Evolutionary conservation across 768 basidiomycete species (phyloP).

Genomic region (Rhodocollybia butyracea): DNA sequence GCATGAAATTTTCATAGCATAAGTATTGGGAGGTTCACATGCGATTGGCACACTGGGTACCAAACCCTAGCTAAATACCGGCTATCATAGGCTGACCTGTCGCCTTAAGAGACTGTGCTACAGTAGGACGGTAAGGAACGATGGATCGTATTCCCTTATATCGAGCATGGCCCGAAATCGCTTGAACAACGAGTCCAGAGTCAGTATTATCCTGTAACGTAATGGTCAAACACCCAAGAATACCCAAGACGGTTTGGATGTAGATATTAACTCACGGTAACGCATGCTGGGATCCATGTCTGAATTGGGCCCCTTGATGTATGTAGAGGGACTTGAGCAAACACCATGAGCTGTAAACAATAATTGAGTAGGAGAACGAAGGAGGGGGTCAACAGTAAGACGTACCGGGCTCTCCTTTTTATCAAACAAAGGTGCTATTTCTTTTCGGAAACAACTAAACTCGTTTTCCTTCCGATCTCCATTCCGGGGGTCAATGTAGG

Average conservation of each 20-base stretch:
- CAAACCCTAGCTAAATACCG: too few relatives aligned
- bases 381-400: not conserved
- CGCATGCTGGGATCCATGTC: not conserved
- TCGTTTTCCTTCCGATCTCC: not conserved
- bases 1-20: too few relatives aligned
- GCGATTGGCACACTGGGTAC: too few relatives aligned
- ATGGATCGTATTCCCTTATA: not conserved
- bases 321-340: not conserved
- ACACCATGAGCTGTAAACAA: not conserved
- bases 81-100: too few relatives aligned
- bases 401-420: not conserved
- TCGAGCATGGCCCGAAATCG: not conserved
- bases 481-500: slow-evolving; percentile 1
- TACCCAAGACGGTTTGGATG: not conserved
- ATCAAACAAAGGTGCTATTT: not conserved
- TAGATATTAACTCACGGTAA: not conserved
- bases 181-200: not conserved
- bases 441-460: not conserved
- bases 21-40: too few relatives aligned
- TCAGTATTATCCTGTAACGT: not conserved
- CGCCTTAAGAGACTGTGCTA: not conserved
- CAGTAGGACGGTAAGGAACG: not conserved
- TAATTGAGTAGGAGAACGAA: not conserved
- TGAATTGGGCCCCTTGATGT: not conserved
- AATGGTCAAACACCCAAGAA: not conserved